Base-by-base conservation (phyloP, 768 basidiomycete genomes). In the Tylopilus rubrobrunneus region DNA sequence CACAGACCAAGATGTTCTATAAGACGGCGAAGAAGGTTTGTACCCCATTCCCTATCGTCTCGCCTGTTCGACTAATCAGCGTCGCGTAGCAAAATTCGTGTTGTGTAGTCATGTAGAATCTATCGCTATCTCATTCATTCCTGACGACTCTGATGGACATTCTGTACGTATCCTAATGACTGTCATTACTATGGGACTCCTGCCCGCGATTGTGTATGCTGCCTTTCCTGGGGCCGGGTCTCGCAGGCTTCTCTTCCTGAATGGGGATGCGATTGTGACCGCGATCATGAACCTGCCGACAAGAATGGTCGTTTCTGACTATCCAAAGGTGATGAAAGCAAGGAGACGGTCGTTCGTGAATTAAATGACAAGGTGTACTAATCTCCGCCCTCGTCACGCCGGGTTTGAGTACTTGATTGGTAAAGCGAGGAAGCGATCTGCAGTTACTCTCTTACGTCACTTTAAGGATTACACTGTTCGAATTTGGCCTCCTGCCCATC, bases 1-100 rank as follows among this genome's bases (percentile, higher is more conserved):
- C 83, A 15, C 92, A 94, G 74, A 92, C 85, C 74, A 98, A 98
- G 84, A 89, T 92, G 87, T 99, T 99, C 70, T 98, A 98, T 78
- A 97, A 98, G 87, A 97, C 95, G 8, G 93, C 96, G 2, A 98
- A 98, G 88, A 96, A 95, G 88, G 95, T 93, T 51, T 48, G 80
- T 64, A 4, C 11, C 19, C 47, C 19, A 2, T 19, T 10, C 25
- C 14, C 5, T 14, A 28, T 49, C 29, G 45, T 54, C 17, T 25
- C 55, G 19, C 23, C 36, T 36, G 4, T 2, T 7, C 27, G 39
- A 44, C 57, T 63, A 51, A 65, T 53, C 15, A 37, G 39, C 39
- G 41, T 43, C 17, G n/a, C 52, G 34, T 67, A 94, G 91, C 92
- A 96, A 91, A 97, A 97, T 73, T 89, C 89, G 25, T 98, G 95